These are phyloP conservation scores for Berkeleyomyces basicola DNA, from an alignment of 2,329 filamentous ascomycete genomes.

Conservation along the genomic window DNA sequence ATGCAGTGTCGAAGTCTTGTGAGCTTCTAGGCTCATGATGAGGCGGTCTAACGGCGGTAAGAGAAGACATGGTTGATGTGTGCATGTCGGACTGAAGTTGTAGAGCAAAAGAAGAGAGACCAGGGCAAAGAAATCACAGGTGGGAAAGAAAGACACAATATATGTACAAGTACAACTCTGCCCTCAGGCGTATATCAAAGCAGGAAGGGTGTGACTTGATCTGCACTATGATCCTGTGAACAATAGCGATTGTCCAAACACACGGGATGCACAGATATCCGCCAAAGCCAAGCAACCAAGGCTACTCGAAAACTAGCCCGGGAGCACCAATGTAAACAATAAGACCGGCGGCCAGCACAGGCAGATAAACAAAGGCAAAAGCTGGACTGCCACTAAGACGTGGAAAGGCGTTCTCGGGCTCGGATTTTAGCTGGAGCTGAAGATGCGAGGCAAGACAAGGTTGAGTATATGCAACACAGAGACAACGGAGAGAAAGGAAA, in stretches of 20 bases:
- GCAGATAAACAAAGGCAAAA: background rate
- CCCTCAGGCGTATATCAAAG: background rate
- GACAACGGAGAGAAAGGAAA: background rate
- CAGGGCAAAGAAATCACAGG: background rate
- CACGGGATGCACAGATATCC: background rate
- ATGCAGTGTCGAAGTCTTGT: constrained; percentile 50
- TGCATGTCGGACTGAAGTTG: background rate
- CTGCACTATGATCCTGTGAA: background rate
- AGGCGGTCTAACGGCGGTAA: constrained; percentile 6
- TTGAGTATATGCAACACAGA: background rate
- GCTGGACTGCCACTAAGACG: background rate
- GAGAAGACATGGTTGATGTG: background rate
- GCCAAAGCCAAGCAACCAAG: background rate
- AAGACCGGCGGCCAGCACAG: background rate
- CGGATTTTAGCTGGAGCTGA: background rate
- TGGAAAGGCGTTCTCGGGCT: background rate
- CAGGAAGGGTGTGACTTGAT: background rate
- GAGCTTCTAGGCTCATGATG: constrained; percentile 20
- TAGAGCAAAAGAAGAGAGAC: background rate
- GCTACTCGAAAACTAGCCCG: background rate
- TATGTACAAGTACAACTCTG: background rate
- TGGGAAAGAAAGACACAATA: background rate
- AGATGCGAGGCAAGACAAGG: background rate
- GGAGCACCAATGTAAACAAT: background rate
- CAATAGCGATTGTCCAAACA: background rate